These are phyloP conservation scores for Melaleuca alternifolia DNA, from an alignment of 345 rosid genomes.

Conservation along the genomic window DNA sequence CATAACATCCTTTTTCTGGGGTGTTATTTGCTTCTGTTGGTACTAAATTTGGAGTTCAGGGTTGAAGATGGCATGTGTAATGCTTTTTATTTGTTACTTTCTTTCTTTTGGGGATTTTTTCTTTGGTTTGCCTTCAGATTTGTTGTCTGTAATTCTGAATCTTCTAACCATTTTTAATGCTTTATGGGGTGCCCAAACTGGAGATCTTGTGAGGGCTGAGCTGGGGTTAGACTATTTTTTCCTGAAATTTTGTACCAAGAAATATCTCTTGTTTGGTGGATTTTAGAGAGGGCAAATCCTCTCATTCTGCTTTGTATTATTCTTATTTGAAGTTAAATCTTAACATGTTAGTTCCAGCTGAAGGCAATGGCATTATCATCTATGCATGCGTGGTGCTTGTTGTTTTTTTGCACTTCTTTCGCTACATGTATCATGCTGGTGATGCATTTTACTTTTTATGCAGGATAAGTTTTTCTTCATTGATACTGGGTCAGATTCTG, in stretches of 20 bases:
- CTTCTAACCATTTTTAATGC: background rate
- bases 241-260: background rate
- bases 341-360: background rate
- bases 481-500: slow-evolving; percentile 28
- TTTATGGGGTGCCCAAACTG: background rate
- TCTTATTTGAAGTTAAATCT: background rate
- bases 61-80: background rate
- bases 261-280: background rate
- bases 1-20: background rate
- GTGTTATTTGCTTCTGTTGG: background rate
- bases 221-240: background rate
- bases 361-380: background rate
- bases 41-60: background rate
- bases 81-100: background rate
- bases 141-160: background rate
- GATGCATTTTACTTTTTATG: background rate
- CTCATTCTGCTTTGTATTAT: background rate
- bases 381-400: background rate
- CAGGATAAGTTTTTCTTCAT: slow-evolving; percentile 32
- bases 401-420: background rate
- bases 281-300: background rate
- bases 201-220: background rate
- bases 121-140: background rate
- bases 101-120: background rate
- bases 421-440: background rate